Percentiles rank a stretch among this genome's conserved stretches.
These are phyloP conservation scores for Kwoniella pini DNA, from an alignment of 768 basidiomycete genomes.

Conservation along the genomic window DNA sequence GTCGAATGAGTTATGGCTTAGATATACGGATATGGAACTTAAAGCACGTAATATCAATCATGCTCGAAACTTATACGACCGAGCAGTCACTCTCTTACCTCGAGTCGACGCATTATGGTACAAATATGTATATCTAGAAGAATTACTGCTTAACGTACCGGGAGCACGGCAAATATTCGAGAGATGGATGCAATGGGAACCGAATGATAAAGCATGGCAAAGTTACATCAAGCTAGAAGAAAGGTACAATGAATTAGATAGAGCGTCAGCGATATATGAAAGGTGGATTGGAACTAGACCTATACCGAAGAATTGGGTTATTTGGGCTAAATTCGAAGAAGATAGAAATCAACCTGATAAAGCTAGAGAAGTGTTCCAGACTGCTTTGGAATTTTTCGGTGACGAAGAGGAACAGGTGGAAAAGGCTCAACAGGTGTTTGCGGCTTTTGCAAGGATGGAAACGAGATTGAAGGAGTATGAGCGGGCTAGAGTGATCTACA, in stretches of 20 bases:
- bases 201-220: conserved; percentile 99
- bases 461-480: conserved; percentile 94
- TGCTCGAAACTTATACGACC: conserved; percentile 93
- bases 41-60: conserved; percentile 98
- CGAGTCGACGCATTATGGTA: conserved; percentile 94
- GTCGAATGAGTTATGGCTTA: conserved; percentile 75
- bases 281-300: conserved; percentile 61
- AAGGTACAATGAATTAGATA: conserved; percentile 84
- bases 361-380: conserved; percentile 84
- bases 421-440: conserved; percentile 87
- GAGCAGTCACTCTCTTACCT: conserved; percentile 93
- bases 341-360: conserved; percentile 65
- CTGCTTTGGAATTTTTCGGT: conserved; percentile 78
- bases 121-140: conserved; percentile 98
- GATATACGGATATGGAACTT: conserved; percentile 93
- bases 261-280: conserved; percentile 90
- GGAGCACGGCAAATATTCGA: conserved; percentile 98
- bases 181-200: conserved; percentile 99
- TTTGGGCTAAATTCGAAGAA: conserved; percentile 69
- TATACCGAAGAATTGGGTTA: conserved; percentile 66
- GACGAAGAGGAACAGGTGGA: conserved; percentile 87
- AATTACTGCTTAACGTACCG: conserved; percentile 90
- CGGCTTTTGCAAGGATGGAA: conserved; percentile 96
- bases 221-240: conserved; percentile 99
- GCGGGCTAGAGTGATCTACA: conserved; percentile 94